Evolutionary conservation across 768 basidiomycete species (phyloP).

Genomic region (Leccinum ochraceum): DNA sequence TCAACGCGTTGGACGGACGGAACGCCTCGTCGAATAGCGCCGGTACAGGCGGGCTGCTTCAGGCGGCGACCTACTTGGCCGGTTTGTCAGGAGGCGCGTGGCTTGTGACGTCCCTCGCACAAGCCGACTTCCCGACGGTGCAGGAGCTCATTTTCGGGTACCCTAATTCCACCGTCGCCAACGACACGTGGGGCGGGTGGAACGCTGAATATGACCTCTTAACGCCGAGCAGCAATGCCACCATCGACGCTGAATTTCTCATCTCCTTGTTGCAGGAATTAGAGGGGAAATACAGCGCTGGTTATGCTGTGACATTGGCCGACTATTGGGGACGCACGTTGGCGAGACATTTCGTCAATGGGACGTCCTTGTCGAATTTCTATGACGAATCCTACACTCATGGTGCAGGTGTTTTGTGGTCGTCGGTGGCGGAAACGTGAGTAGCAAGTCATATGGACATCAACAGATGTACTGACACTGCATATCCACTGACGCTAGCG

Average conservation of each 20-base stretch:
- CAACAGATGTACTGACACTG: neutral
- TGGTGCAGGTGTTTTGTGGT: slow-evolving; percentile 38
- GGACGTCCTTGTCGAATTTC: slow-evolving; percentile 36
- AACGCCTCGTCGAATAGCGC: slow-evolving; percentile 42
- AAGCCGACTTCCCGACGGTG: slow-evolving; percentile 42
- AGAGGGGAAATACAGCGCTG: slow-evolving; percentile 32
- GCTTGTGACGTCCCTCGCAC: slow-evolving; percentile 41
- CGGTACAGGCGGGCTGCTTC: slow-evolving; percentile 53
- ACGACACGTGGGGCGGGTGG: slow-evolving; percentile 37
- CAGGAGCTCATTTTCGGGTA: slow-evolving; percentile 41
- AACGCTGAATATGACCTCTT: slow-evolving; percentile 24
- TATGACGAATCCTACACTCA: slow-evolving; percentile 32
- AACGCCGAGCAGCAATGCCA: slow-evolving; percentile 21
- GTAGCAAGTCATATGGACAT: slow-evolving; percentile 8
- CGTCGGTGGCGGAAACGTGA: slow-evolving; percentile 35
- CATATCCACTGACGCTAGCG: slow-evolving; percentile 17
- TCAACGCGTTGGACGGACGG: slow-evolving; percentile 50
- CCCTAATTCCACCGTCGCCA: slow-evolving; percentile 11
- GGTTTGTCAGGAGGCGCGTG: slow-evolving; percentile 51
- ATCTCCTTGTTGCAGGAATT: slow-evolving; percentile 27
- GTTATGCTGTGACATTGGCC: slow-evolving; percentile 32
- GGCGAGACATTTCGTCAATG: slow-evolving; percentile 41
- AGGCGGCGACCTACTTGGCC: slow-evolving; percentile 51
- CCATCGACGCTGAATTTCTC: slow-evolving; percentile 20
- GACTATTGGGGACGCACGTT: slow-evolving; percentile 31